These are phyloP conservation scores for Aureobasidium zeae DNA, from an alignment of 2,329 filamentous ascomycete genomes.

Conservation along the genomic window DNA sequence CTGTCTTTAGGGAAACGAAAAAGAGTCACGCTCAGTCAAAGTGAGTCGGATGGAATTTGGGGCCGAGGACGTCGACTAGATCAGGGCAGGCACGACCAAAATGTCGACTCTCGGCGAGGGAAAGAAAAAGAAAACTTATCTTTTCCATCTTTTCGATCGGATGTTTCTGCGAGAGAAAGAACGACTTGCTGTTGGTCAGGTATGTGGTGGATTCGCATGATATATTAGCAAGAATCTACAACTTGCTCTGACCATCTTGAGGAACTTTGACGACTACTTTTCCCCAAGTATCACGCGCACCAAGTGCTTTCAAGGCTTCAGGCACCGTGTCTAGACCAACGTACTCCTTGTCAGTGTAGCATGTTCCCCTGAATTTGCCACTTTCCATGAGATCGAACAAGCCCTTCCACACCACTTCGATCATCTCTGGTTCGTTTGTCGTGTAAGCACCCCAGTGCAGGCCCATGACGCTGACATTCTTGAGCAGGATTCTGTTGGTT, in stretches of 20 bases:
- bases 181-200: no score
- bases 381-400: slow-evolving; percentile 67
- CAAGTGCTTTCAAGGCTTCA: slow-evolving; percentile 66
- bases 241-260: slow-evolving; percentile 46
- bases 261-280: slow-evolving; percentile 88
- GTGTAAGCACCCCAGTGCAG: slow-evolving; percentile 87
- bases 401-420: slow-evolving; percentile 69
- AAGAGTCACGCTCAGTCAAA: no score
- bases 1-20: no score
- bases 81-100: no score
- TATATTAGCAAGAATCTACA: slow-evolving; percentile 21
- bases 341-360: slow-evolving; percentile 73
- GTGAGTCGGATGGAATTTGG: no score
- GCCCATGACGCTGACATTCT: slow-evolving; percentile 85
- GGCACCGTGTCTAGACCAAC: slow-evolving; percentile 72
- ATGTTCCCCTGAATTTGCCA: slow-evolving; percentile 72
- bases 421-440: slow-evolving; percentile 59
- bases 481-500: slow-evolving; percentile 83
- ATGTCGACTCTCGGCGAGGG: no score
- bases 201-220: no score
- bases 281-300: slow-evolving; percentile 79
- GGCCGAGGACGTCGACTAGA: no score
- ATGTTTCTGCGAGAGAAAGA: no score
- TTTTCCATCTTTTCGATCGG: no score
- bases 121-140: no score